Percentiles rank a stretch among this genome's conserved stretches.
These are phyloP conservation scores for Boletus reticulatus DNA, from an alignment of 768 basidiomycete species.

Conservation along the genomic window DNA sequence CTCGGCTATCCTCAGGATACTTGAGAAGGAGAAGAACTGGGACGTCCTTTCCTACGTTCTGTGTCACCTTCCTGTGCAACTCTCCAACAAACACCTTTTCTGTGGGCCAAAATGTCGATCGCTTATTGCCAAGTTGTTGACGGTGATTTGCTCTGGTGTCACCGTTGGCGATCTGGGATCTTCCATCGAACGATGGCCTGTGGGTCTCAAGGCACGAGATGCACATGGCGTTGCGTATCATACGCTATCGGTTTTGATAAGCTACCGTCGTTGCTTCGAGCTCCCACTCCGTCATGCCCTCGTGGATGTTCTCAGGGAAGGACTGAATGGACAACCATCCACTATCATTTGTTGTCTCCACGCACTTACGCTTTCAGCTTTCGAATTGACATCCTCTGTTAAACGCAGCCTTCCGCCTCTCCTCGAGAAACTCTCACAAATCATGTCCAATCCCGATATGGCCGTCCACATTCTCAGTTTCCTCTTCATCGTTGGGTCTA, in stretches of 20 bases:
- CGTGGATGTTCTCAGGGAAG: slow-evolving; percentile 71
- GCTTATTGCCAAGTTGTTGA: slow-evolving; percentile 60
- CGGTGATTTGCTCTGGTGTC: slow-evolving; percentile 66
- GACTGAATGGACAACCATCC: slow-evolving; percentile 65
- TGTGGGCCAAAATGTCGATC: slow-evolving; percentile 81
- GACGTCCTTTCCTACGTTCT: slow-evolving; percentile 91
- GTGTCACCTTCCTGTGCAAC: slow-evolving; percentile 86
- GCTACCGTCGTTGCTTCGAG: slow-evolving; percentile 81
- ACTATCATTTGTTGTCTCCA: slow-evolving; percentile 90
- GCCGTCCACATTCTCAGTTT: slow-evolving; percentile 96
- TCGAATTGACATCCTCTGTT: slow-evolving; percentile 81
- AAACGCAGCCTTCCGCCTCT: slow-evolving; percentile 78
- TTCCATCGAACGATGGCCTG: slow-evolving; percentile 57
- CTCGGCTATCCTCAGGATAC: slow-evolving; percentile 53
- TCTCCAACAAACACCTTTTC: slow-evolving; percentile 94
- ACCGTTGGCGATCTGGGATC: slow-evolving; percentile 55
- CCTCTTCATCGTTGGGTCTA: slow-evolving; percentile 81
- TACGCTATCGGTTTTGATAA: slow-evolving; percentile 81
- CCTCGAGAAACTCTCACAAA: slow-evolving; percentile 83
- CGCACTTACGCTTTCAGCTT: slow-evolving; percentile 82
- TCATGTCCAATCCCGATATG: slow-evolving; percentile 92
- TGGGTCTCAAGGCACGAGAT: slow-evolving; percentile 67
- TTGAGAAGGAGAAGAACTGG: slow-evolving; percentile 83
- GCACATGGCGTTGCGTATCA: slow-evolving; percentile 88
- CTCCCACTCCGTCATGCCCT: slow-evolving; percentile 60